These are phyloP conservation scores for Wallacemonas sp. DNA, from an alignment of 208 protist genomes.

Conservation along the genomic window DNA sequence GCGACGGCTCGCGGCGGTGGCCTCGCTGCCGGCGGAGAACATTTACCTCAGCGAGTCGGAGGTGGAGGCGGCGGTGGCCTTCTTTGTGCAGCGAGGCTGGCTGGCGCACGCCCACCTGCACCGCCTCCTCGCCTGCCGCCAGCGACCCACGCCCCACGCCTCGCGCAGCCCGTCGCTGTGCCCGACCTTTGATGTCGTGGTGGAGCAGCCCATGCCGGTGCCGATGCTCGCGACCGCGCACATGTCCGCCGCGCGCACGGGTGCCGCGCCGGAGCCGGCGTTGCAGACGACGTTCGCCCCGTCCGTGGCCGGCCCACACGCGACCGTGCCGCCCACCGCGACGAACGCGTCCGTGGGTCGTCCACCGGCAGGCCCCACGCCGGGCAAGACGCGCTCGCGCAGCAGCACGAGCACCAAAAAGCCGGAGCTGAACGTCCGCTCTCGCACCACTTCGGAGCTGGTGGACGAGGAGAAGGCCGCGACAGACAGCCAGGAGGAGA, in stretches of 20 bases:
- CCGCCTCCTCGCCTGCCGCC: constrained; percentile 30
- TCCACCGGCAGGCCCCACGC: neutral
- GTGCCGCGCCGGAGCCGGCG: neutral
- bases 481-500: constrained; percentile 11
- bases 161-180: neutral
- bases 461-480: neutral
- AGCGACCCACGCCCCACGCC: constrained; percentile 11
- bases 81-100: constrained; percentile 51
- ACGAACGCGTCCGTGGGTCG: neutral
- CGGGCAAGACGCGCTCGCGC: neutral
- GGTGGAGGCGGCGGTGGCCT: constrained; percentile 41
- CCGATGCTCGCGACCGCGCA: constrained; percentile 34
- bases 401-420: constrained; percentile 1
- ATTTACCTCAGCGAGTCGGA: constrained; percentile 64
- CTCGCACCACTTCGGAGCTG: neutral
- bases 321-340: neutral
- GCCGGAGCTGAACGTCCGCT: neutral
- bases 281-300: neutral
- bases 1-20: constrained; percentile 37
- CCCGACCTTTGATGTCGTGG: constrained; percentile 15
- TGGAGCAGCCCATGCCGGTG: constrained; percentile 54
- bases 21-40: constrained; percentile 62
- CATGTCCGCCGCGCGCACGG: neutral
- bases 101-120: constrained; percentile 66
- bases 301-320: neutral